These are phyloP conservation scores for Fonsecaea monophora DNA, from an alignment of 2,329 filamentous ascomycete species.

Conservation along the genomic window DNA sequence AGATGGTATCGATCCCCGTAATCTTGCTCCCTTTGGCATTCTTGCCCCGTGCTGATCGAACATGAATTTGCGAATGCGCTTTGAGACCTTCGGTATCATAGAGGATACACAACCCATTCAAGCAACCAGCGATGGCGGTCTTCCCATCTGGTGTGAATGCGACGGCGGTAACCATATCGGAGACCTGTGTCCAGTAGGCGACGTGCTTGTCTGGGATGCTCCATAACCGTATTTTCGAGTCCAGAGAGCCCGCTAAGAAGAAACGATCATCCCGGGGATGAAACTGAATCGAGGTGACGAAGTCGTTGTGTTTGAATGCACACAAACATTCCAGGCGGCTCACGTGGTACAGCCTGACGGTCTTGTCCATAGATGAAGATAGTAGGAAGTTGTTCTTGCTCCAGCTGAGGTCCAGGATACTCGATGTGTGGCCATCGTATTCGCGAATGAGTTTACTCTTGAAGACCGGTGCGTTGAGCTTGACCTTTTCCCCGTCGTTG, in stretches of 20 bases:
- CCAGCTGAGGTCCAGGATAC: slow-evolving; percentile 92
- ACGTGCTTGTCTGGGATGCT: slow-evolving; percentile 97
- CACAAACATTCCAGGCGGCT: slow-evolving; percentile 85
- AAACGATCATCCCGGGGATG: slow-evolving; percentile 95
- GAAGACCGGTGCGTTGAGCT: slow-evolving; percentile 89
- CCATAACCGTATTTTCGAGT: slow-evolving; percentile 88
- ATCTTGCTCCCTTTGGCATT: slow-evolving; percentile 98
- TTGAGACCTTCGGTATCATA: slow-evolving; percentile 92
- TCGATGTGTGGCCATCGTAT: slow-evolving; percentile 81
- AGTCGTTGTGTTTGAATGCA: slow-evolving; percentile 92
- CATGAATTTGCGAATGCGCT: slow-evolving; percentile 82
- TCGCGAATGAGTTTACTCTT: slow-evolving; percentile 77
- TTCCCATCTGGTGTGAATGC: slow-evolving; percentile 92
- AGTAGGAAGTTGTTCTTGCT: slow-evolving; percentile 97
- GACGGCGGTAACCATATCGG: slow-evolving; percentile 92
- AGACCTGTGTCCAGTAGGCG: slow-evolving; percentile 76
- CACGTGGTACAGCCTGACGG: slow-evolving; percentile 91
- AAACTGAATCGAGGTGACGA: slow-evolving; percentile 93
- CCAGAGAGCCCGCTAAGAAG: slow-evolving; percentile 91
- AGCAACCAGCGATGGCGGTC: slow-evolving; percentile 83
- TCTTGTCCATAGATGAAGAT: slow-evolving; percentile 98
- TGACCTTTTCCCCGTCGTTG: slow-evolving; percentile 60
- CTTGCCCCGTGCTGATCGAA: slow-evolving; percentile 88
- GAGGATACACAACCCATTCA: slow-evolving; percentile 85
- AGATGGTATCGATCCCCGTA: slow-evolving; percentile 83